phyloP scores from a whole-genome alignment of 164 flowering plant species.

The Saururus chinensis region DNA sequence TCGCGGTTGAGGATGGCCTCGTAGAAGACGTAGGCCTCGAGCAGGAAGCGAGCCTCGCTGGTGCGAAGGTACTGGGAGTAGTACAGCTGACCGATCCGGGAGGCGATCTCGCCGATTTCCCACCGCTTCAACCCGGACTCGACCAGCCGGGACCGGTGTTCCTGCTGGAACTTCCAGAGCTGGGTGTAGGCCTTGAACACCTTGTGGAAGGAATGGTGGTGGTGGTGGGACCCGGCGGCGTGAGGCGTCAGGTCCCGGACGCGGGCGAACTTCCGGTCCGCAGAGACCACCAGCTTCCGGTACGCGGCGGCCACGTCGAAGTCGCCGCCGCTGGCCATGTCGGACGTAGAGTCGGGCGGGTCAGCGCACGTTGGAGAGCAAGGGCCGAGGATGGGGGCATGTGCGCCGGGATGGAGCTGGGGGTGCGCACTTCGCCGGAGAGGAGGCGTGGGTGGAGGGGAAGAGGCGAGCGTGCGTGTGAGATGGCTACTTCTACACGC shows the following conservation, averaged over 20 bases:
- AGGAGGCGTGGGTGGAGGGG: neutral
- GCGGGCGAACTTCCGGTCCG: slow-evolving; percentile 78
- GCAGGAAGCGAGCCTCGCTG: slow-evolving; percentile 68
- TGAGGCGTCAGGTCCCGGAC: slow-evolving; percentile 66
- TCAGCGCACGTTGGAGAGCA: neutral
- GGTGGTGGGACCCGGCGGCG: slow-evolving; percentile 19
- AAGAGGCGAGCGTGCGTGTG: too few species aligned
- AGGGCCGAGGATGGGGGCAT: neutral
- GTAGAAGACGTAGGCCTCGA: slow-evolving; percentile 78
- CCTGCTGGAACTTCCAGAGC: slow-evolving; percentile 91
- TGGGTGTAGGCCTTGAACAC: slow-evolving; percentile 83
- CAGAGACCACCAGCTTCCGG: slow-evolving; percentile 58
- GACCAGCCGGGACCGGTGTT: slow-evolving; percentile 52
- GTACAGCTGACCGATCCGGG: slow-evolving; percentile 94
- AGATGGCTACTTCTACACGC: neutral
- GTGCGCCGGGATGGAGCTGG: too few species aligned
- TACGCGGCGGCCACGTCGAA: slow-evolving; percentile 31
- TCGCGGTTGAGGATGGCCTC: slow-evolving; percentile 73
- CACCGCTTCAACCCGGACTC: slow-evolving; percentile 74
- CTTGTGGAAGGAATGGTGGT: slow-evolving; percentile 40
- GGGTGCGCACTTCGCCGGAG: neutral
- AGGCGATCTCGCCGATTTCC: slow-evolving; percentile 98
- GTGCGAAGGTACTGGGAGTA: slow-evolving; percentile 81
- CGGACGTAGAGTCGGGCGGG: slow-evolving; percentile 1
- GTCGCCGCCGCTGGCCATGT: slow-evolving; percentile 12